Conservation (phyloP, 805 yeast species). For the Kregervanrija pseudodelftensis region DNA sequence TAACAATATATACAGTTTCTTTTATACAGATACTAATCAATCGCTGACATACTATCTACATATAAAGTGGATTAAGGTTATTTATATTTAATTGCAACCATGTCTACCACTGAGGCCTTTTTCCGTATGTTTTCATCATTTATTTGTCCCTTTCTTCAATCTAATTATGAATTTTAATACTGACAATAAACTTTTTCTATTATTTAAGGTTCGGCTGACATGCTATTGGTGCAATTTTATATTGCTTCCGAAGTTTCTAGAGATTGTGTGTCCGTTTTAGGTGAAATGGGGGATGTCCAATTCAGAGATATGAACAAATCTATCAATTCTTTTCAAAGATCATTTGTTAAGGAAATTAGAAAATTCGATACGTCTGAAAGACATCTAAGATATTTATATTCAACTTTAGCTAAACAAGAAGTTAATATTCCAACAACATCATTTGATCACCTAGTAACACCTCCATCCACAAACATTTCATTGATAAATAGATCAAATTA, state of each 20-base stretch:
- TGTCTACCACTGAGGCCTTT: conserved; percentile 12
- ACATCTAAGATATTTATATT: conserved; percentile 55
- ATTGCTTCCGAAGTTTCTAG: conserved; percentile 86
- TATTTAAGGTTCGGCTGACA: conserved; percentile 78
- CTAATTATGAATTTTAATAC: neutral
- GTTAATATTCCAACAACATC: conserved; percentile 26
- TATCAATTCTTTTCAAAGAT: conserved; percentile 79
- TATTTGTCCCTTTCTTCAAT: neutral
- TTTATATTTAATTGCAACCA: neutral
- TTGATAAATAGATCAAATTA: conserved; percentile 12
- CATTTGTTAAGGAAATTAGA: conserved; percentile 84
- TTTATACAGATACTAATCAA: no score
- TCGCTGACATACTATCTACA: no score
- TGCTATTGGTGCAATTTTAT: conserved; percentile 88
- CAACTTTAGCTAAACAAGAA: conserved; percentile 43
- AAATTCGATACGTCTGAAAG: conserved; percentile 81
- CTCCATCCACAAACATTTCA: conserved; percentile 13
- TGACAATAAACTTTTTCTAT: neutral
- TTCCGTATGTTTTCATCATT: conserved; percentile 16
- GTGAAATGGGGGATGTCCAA: conserved; percentile 80
- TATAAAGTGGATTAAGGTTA: no score
- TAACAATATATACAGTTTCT: no score
- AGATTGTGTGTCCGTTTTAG: conserved; percentile 78
- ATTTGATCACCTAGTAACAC: conserved; percentile 19
- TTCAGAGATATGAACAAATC: conserved; percentile 81